These are phyloP conservation scores for Acanthamoeba lenticulata DNA, from an alignment of 208 protist genomes.

Conservation along the genomic window DNA sequence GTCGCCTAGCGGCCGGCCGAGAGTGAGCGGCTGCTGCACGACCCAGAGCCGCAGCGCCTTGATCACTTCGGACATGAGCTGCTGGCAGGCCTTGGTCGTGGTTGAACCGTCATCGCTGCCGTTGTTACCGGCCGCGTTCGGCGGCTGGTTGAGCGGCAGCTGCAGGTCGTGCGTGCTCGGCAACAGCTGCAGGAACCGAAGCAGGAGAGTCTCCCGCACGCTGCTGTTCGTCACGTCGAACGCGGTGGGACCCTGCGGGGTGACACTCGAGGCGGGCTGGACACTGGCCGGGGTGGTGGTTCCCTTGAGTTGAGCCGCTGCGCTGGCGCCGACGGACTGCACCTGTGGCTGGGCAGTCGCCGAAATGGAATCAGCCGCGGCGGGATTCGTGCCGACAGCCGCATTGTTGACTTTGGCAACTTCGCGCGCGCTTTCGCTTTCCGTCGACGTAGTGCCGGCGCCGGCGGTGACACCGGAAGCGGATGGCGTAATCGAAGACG, in stretches of 20 bases:
- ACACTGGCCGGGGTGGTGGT: too few species aligned
- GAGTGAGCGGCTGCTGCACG: constrained; percentile 11
- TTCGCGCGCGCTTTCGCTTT: background rate
- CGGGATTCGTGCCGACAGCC: background rate
- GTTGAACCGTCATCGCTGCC: background rate
- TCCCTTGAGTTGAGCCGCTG: background rate
- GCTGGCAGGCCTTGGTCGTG: constrained; percentile 21
- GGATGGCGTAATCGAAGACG: too few species aligned
- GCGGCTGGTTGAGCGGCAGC: background rate
- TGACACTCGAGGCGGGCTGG: too few species aligned
- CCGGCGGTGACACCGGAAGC: background rate
- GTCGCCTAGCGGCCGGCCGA: background rate
- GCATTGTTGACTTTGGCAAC: background rate
- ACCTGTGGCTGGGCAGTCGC: background rate
- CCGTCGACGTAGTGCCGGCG: background rate
- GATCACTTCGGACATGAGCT: background rate
- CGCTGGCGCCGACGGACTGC: background rate
- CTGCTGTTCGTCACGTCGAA: constrained; percentile 1
- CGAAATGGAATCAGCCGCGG: background rate
- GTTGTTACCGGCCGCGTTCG: background rate
- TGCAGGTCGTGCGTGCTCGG: background rate
- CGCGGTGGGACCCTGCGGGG: background rate
- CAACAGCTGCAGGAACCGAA: background rate
- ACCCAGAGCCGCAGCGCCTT: constrained; percentile 18
- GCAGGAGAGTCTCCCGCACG: background rate